Base-by-base conservation (phyloP, 2,329 filamentous ascomycete genomes). In the Epichloe uncinata region DNA sequence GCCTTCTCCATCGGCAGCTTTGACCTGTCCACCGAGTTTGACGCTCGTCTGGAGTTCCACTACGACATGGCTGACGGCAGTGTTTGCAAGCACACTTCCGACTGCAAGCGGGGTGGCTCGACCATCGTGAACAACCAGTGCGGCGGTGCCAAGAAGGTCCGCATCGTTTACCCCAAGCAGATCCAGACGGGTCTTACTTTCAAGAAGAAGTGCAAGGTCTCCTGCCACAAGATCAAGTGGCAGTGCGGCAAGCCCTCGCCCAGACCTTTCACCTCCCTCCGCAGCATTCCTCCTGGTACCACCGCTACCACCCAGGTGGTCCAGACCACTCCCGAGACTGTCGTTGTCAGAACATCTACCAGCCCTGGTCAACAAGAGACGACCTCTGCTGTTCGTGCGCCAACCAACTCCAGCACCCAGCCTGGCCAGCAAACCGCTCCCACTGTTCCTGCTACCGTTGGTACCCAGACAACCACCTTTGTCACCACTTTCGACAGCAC, bases 21-120 rank as follows among this genome's bases (percentile, higher is more conserved):
- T 66, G 75, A 91, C 55, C 72, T 95, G 57, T 80, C 79, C 43
- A 75, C 81, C 55, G 82, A 87, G 62, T 81, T 84, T 61, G 84
- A 91, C 66, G 82, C 79, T 58, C 81, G 90, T 55, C 71, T 97
- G 49, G 82, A 91, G 67, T 88, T 95, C 72, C 78, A 87, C 73
- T 96, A 91, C 70, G 77, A 74, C 60, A 95, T 96, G 88, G 77
- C 81, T 2, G 87, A 91, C 64, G 86, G 86, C 58, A 82, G 79
- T 13, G 78, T 68, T 53, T 97, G 91, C 81, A 91, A 86, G 72
- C 85, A 94, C 60, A 81, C 79, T 54, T 72, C 78, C 56, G 63
- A 73, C 48, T 94, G 87, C 78, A 78, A 74, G 55, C 71, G 75
- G 50, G 71, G 74, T n/a, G 87, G 87, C 60, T 82, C 80, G 52